These are phyloP conservation scores for Starmerella bombi DNA, from an alignment of 805 yeast species.

Conservation along the genomic window DNA sequence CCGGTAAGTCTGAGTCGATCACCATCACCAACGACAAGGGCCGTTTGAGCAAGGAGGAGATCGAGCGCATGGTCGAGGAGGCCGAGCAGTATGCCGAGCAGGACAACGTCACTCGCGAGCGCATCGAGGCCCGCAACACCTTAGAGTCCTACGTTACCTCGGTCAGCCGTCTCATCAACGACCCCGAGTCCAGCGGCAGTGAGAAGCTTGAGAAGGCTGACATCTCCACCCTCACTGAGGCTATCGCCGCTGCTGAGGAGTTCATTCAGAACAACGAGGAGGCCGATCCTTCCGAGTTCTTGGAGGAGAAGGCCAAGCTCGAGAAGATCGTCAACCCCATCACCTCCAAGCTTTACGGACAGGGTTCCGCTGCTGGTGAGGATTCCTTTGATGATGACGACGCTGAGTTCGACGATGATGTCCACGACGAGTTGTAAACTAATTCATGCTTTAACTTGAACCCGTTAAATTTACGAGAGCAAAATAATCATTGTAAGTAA, in stretches of 20 bases:
- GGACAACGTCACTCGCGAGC: constrained; percentile 69
- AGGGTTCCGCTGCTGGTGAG: constrained; percentile 47
- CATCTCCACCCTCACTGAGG: constrained; percentile 76
- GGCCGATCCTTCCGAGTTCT: constrained; percentile 85
- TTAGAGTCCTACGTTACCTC: constrained; percentile 81
- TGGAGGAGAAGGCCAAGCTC: constrained; percentile 77
- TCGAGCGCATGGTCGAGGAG: constrained; percentile 94
- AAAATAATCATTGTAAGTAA: background rate
- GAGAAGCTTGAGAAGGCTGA: constrained; percentile 79
- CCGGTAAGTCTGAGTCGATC: constrained; percentile 82
- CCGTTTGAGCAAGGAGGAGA: constrained; percentile 83
- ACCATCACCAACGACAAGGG: constrained; percentile 91
- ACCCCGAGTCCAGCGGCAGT: constrained; percentile 42
- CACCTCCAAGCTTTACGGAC: constrained; percentile 66
- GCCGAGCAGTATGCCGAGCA: constrained; percentile 91
- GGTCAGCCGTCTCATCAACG: constrained; percentile 54
- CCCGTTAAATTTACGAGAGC: background rate
- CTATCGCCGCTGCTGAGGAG: constrained; percentile 71
- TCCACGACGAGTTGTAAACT: constrained; percentile 17
- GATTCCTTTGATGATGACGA: constrained; percentile 41
- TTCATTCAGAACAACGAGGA: constrained; percentile 76
- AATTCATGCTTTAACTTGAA: background rate
- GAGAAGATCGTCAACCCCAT: constrained; percentile 80
- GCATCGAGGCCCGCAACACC: constrained; percentile 77
- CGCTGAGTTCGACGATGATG: constrained; percentile 17